Evolutionary conservation across 768 basidiomycete species (phyloP).

Genomic region (Tylopilus cervinicoccineus): DNA sequence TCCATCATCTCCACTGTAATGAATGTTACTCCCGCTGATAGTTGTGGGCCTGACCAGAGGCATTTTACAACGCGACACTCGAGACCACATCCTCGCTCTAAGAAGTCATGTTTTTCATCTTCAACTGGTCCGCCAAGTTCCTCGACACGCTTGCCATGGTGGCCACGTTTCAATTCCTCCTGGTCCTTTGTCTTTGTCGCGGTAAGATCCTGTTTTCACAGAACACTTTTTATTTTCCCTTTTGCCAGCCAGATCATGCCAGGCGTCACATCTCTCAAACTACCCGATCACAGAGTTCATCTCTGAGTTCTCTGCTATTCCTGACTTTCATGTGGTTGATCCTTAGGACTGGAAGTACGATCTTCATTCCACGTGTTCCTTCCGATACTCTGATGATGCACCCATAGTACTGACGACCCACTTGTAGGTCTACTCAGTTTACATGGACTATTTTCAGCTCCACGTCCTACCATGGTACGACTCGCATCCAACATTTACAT

Average conservation of each 20-base stretch:
- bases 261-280: not conserved
- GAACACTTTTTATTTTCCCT: not conserved
- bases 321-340: slow-evolving; percentile 71
- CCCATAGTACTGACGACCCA: not conserved
- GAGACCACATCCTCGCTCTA: too few species aligned
- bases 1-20: too few species aligned
- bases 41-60: too few species aligned
- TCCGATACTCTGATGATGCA: not conserved
- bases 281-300: not conserved
- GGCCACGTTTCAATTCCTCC: too few species aligned
- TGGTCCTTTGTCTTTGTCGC: too few species aligned
- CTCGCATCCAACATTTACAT: not conserved
- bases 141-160: too few species aligned
- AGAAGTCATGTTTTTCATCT: too few species aligned
- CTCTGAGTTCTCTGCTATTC: slow-evolving; percentile 34
- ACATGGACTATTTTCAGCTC: slow-evolving; percentile 74
- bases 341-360: slow-evolving; percentile 79
- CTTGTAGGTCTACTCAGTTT: slow-evolving; percentile 65
- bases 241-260: not conserved
- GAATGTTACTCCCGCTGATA: too few species aligned
- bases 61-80: too few species aligned
- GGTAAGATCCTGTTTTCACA: too few species aligned
- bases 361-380: slow-evolving; percentile 61
- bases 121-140: too few species aligned
- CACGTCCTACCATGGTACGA: slow-evolving; percentile 63